A percentile compares a stretch with the other conserved stretches of the same genome.
Conservation (phyloP, 164 flowering plant genomes). For the Chimonanthus praecox region DNA sequence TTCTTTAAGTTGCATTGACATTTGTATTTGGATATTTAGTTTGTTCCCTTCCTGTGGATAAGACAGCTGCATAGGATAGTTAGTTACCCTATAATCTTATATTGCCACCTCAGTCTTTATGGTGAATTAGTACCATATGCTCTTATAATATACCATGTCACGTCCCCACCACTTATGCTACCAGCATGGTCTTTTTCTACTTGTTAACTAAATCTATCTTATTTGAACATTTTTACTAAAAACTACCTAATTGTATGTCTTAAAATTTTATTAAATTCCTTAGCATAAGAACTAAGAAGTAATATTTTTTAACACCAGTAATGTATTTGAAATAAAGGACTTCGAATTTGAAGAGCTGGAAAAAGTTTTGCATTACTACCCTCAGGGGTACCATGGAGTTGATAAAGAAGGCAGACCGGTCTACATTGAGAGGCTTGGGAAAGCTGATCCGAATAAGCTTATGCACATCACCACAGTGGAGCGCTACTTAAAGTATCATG, state of each 20-base stretch:
- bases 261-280: not conserved
- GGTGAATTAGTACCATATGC: not conserved
- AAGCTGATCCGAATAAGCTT: constrained; percentile 84
- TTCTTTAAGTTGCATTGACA: no score
- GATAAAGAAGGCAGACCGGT: constrained; percentile 94
- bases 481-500: constrained; percentile 82
- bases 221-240: not conserved
- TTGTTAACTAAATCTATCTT: not conserved
- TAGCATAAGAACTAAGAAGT: not conserved
- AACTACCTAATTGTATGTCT: not conserved
- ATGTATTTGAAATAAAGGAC: constrained; percentile 37
- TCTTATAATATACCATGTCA: not conserved
- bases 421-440: constrained; percentile 93
- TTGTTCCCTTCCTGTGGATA: no score
- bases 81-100: no score
- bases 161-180: not conserved
- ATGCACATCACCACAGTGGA: constrained; percentile 74
- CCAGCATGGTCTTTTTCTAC: not conserved
- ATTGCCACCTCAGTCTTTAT: no score
- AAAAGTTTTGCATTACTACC: constrained; percentile 77
- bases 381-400: constrained; percentile 98
- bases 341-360: constrained; percentile 82
- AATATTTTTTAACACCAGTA: not conserved
- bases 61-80: no score
- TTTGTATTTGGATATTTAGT: no score